Evolutionary conservation across 495 filamentous ascomycete species (phyloP), one percentile per base, ranked within the genome.

Genomic region (Neurospora sp.): DNA sequence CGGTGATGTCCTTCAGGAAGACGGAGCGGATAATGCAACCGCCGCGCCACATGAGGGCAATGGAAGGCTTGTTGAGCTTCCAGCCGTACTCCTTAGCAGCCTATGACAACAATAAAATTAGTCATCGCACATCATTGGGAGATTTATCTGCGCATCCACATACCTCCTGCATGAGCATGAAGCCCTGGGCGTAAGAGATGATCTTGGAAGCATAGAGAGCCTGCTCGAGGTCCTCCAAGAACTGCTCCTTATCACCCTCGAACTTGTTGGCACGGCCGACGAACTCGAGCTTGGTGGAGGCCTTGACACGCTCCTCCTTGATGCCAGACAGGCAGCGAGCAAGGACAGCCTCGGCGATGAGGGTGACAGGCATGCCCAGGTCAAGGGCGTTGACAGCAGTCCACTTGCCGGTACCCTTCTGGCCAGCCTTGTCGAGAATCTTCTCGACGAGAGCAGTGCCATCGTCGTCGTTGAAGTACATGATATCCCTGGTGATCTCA

Each of bases 361-460:
- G 86, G 72, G 96, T 98, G 76, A 99, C 96, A 78, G 96, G 96
- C 95, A 98, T 98, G 76, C 96, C 96, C 69, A 99, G 91, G 83
- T 99, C 96, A 72, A 99, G 90, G 73, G 96, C 95, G 82, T 99
- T 99, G 85, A 99, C 95, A 75, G 96, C 96, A 73, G 96, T 99
- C 96, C 96, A 99, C 87, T 99, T 99, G 84, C 96, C 96, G 77
- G 96, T 99, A 85, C 96, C 96, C 88, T 99, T 99, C 88, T 99
- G 96, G 76, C 96, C 96, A 78, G 96, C 96, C 82, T 96, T 92
- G 87, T 99, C 96, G 68, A 99, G 89, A 79, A 99, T 99, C 89
- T 99, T 98, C 88, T 98, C 96, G 69, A 99, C 91, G 71, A 99
- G 90, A 20, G 96, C 83, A 69, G 87, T 90, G 73, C 92, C 93